phyloP scores from a whole-genome alignment of 1,284 basidiomycete species.

The Malassezia yamatoensis region DNA sequence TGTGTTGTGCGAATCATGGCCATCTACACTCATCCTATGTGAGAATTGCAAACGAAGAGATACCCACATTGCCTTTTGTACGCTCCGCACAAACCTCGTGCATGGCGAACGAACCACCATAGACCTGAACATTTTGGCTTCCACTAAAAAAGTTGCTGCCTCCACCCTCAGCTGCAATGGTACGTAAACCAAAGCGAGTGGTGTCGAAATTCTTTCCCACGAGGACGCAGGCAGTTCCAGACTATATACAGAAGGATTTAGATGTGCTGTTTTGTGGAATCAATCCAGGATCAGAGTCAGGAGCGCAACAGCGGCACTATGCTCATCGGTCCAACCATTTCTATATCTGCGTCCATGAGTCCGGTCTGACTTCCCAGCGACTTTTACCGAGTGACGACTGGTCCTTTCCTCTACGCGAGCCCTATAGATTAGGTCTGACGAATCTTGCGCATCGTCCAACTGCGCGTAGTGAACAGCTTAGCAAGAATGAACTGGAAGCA shows the following conservation, averaged over 20 bases:
- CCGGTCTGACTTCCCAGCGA: constrained; percentile 1
- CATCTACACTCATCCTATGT: constrained; percentile 16
- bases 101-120: constrained; percentile 16
- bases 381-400: not conserved
- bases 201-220: constrained; percentile 9
- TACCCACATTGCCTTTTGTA: constrained; percentile 14
- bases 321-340: constrained; percentile 17
- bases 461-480: constrained; percentile 11
- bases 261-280: constrained; percentile 17
- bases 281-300: constrained; percentile 14
- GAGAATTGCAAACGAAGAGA: not conserved
- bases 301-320: constrained; percentile 13
- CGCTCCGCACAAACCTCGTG: constrained; percentile 23
- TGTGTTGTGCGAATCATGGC: constrained; percentile 38
- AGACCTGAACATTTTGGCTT: not conserved
- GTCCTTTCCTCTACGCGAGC: not conserved
- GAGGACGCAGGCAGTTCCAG: constrained; percentile 2
- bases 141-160: not conserved
- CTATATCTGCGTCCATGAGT: constrained; percentile 7
- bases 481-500: not conserved
- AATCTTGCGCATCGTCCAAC: constrained; percentile 15
- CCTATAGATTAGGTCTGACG: constrained; percentile 8
- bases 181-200: constrained; percentile 4
- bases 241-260: not conserved
- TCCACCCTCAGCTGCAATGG: constrained; percentile 6